Percentiles rank a stretch among this genome's conserved stretches.
Conservation (phyloP, 164 flowering plant species). For the Cinnamomum micranthum region DNA sequence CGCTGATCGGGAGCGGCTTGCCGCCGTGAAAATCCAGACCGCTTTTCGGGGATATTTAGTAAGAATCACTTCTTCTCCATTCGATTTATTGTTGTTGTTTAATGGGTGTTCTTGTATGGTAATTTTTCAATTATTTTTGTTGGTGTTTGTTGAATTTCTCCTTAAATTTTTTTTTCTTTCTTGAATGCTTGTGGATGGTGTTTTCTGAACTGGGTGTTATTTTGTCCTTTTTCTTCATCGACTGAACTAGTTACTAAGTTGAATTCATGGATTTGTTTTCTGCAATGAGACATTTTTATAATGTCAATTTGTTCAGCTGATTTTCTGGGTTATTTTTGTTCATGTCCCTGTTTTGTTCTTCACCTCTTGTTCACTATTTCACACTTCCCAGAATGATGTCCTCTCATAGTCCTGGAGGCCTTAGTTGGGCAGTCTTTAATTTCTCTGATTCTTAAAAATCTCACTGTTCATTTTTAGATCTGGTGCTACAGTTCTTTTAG, state of each 20-base stretch:
- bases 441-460: background rate
- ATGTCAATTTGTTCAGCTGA: background rate
- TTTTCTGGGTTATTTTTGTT: background rate
- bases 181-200: background rate
- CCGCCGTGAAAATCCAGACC: constrained; percentile 72
- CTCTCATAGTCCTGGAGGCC: background rate
- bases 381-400: background rate
- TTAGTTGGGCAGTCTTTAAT: background rate
- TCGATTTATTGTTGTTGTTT: background rate
- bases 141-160: background rate
- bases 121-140: background rate
- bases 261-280: background rate
- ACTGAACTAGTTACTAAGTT: background rate
- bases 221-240: background rate
- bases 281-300: background rate
- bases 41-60: constrained; percentile 75
- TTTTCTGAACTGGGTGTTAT: background rate
- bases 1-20: constrained; percentile 57
- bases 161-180: background rate
- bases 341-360: no score
- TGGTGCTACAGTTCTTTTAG: background rate
- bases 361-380: background rate
- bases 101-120: background rate
- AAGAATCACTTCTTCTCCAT: constrained; percentile 8
- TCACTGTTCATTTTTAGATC: background rate